These are phyloP conservation scores for Debaryomyces sp. DNA, from an alignment of 1,139 yeast species.

Conservation along the genomic window DNA sequence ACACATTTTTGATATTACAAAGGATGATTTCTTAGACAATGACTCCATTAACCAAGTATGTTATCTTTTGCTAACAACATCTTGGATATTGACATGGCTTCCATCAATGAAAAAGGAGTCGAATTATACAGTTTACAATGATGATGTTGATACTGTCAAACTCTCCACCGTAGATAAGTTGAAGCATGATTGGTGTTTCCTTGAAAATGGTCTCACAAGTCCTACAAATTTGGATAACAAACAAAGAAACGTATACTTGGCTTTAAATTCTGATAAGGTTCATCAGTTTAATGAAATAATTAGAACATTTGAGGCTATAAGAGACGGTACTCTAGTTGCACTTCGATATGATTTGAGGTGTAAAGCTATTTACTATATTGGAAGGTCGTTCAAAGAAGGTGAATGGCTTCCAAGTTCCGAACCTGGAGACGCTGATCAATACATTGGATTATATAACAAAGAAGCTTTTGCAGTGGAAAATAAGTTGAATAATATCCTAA, in stretches of 20 bases:
- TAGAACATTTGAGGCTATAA: slow-evolving; percentile 46
- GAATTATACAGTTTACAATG: slow-evolving; percentile 28
- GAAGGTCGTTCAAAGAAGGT: slow-evolving; percentile 43
- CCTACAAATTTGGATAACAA: slow-evolving; percentile 22
- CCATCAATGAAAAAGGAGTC: slow-evolving; percentile 53
- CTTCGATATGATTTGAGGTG: slow-evolving; percentile 69
- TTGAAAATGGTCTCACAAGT: slow-evolving; percentile 44
- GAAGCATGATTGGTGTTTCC: slow-evolving; percentile 60
- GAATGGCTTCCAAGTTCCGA: slow-evolving; percentile 52
- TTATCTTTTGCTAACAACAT: slow-evolving; percentile 48
- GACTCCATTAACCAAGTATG: slow-evolving; percentile 52
- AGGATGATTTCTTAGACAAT: slow-evolving; percentile 45
- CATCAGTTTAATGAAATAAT: slow-evolving; percentile 53
- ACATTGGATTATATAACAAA: slow-evolving; percentile 60
- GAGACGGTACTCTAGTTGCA: slow-evolving; percentile 53
- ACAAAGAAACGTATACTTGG: slow-evolving; percentile 34
- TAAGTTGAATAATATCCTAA: slow-evolving; percentile 31
- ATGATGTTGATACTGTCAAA: slow-evolving; percentile 25
- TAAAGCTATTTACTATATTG: slow-evolving; percentile 62
- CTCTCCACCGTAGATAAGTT: slow-evolving; percentile 45
- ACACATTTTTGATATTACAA: slow-evolving; percentile 31
- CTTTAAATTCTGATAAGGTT: slow-evolving; percentile 40
- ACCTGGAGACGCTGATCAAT: slow-evolving; percentile 67
- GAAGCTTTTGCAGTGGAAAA: slow-evolving; percentile 58
- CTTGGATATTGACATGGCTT: slow-evolving; percentile 58